Evolutionary conservation across 148 eudicot species (phyloP).

Genomic region (Linanthus parryae): DNA sequence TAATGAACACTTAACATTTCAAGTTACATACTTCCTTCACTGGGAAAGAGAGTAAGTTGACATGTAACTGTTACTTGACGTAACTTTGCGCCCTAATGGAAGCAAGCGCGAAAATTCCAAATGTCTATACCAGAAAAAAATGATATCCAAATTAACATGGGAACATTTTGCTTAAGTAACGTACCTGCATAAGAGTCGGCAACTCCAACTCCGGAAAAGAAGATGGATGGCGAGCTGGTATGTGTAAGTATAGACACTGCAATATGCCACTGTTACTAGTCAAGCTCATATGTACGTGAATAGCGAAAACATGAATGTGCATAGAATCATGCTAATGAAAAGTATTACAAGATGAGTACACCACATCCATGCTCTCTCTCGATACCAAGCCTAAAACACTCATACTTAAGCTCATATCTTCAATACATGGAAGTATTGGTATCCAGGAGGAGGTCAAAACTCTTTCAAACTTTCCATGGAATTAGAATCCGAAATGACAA

Average conservation of each 20-base stretch:
- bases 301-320: constrained; percentile 3
- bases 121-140: background rate
- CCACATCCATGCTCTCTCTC: background rate
- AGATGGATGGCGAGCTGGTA: constrained; percentile 87
- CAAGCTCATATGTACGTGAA: constrained; percentile 8
- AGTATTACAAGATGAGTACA: background rate
- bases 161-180: background rate
- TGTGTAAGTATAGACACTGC: constrained; percentile 89
- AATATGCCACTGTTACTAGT: too few relatives aligned
- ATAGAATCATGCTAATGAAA: background rate
- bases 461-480: too few relatives aligned
- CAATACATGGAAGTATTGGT: too few relatives aligned
- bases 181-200: constrained; percentile 92
- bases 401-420: too few relatives aligned
- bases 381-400: too few relatives aligned
- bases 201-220: constrained; percentile 89
- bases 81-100: too few relatives aligned
- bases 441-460: too few relatives aligned
- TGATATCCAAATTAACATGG: background rate
- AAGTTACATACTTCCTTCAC: too few relatives aligned
- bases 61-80: too few relatives aligned
- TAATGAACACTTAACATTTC: too few relatives aligned
- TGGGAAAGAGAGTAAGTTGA: too few relatives aligned
- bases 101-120: background rate
- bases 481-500: too few relatives aligned